These are phyloP conservation scores for Begonia loranthoides DNA, from an alignment of 306 rosid species.

Conservation along the genomic window DNA sequence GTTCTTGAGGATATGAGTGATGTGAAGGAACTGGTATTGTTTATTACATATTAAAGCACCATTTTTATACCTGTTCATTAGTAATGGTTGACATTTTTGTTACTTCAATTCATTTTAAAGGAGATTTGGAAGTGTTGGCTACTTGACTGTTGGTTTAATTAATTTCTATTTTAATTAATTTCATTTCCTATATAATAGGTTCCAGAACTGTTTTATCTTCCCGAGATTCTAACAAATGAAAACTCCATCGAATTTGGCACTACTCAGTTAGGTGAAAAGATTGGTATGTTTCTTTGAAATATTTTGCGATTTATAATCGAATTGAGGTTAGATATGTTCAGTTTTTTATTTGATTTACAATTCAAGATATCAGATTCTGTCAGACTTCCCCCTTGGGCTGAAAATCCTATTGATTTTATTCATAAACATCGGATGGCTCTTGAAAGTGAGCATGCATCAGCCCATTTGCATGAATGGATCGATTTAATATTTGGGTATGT, in stretches of 20 bases:
- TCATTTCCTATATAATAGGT: conserved; percentile 31
- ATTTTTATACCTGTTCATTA: too few species aligned
- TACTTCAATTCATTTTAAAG: too few species aligned
- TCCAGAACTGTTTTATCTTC: conserved; percentile 94
- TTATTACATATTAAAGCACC: neutral
- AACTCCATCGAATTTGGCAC: conserved; percentile 93
- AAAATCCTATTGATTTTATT: conserved; percentile 79
- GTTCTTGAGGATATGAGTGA: conserved; percentile 97
- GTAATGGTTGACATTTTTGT: too few species aligned
- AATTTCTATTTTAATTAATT: neutral
- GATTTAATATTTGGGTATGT: conserved; percentile 93
- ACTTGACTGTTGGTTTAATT: neutral
- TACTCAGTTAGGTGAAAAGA: conserved; percentile 76
- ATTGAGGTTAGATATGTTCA: neutral
- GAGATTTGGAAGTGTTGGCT: neutral
- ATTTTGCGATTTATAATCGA: neutral
- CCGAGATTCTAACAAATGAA: conserved; percentile 87
- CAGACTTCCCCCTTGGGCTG: conserved; percentile 92
- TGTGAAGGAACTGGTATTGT: conserved; percentile 84
- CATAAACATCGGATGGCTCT: conserved; percentile 96
- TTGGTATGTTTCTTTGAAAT: conserved; percentile 46
- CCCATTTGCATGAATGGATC: conserved; percentile 95
- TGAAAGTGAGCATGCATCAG: conserved; percentile 87
- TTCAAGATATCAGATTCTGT: conserved; percentile 47
- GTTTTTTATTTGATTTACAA: conserved; percentile 12